Percentiles rank a stretch among this genome's conserved stretches.
Evolutionary conservation across 2,329 filamentous ascomycete genomes (phyloP).

Genomic region (Aspergillus jensenii): DNA sequence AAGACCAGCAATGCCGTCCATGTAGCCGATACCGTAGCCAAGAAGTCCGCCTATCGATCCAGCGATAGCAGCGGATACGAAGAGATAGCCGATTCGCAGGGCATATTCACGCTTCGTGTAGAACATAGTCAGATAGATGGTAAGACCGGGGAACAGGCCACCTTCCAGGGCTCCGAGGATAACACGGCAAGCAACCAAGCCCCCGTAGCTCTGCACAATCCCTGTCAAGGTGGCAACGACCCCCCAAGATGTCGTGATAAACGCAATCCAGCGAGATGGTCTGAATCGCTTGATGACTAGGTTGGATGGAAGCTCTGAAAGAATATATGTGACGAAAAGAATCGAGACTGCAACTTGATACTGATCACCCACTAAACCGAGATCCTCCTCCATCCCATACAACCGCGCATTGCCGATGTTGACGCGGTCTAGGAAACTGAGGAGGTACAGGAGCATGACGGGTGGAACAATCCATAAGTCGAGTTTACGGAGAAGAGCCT

Average conservation of each 20-base stretch:
- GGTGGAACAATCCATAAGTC: conserved; percentile 8
- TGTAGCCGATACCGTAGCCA: conserved; percentile 11
- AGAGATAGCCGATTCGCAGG: conserved; percentile 13
- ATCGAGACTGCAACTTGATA: conserved; percentile 9
- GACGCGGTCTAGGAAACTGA: conserved; percentile 11
- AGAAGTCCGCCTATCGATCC: conserved; percentile 8
- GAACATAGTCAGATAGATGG: conserved; percentile 12
- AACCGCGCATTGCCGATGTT: conserved; percentile 11
- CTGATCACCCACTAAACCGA: conserved; percentile 7
- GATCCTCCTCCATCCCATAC: conserved; percentile 8
- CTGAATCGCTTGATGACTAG: conserved; percentile 11
- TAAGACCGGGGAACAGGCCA: conserved; percentile 9
- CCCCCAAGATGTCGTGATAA: conserved; percentile 11
- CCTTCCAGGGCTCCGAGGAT: conserved; percentile 8
- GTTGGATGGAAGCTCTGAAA: conserved; percentile 11
- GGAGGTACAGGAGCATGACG: conserved; percentile 8
- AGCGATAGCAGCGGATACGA: conserved; percentile 11
- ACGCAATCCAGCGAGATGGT: conserved; percentile 11
- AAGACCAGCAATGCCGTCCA: conserved; percentile 10
- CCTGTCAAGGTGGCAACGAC: conserved; percentile 10
- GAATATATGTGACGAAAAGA: conserved; percentile 12
- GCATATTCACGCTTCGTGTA: conserved; percentile 12
- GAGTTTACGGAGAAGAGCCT: conserved; percentile 8
- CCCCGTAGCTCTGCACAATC: not conserved
- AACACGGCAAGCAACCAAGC: conserved; percentile 7